Evolutionary conservation across 306 rosid species (phyloP).

Genomic region (Citrullus amarus): DNA sequence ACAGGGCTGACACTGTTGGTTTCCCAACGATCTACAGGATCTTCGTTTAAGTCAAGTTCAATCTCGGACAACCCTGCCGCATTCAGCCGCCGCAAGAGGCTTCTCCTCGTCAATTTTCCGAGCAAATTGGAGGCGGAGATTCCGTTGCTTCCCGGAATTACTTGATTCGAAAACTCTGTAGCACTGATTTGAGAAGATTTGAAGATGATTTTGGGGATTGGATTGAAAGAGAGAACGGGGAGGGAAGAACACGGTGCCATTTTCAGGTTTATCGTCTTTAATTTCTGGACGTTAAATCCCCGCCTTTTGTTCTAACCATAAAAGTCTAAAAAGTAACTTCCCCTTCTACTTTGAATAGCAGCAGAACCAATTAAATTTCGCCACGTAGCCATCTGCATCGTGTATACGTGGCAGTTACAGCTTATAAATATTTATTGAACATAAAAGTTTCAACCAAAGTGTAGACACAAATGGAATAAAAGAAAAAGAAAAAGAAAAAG

Average conservation of each 20-base stretch:
- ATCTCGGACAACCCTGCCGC: slow-evolving; percentile 57
- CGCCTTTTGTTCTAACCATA: slow-evolving; percentile 13
- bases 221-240: slow-evolving; percentile 26
- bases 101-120: slow-evolving; percentile 13
- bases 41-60: slow-evolving; percentile 86
- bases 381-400: background rate
- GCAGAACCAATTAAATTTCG: background rate
- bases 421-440: too few species aligned
- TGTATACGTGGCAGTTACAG: background rate
- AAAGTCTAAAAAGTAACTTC: background rate
- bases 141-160: background rate
- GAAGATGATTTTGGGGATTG: slow-evolving; percentile 26
- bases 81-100: slow-evolving; percentile 23
- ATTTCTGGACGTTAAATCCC: slow-evolving; percentile 13
- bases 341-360: background rate
- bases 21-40: slow-evolving; percentile 45
- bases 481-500: too few species aligned
- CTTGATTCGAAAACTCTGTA: slow-evolving; percentile 10
- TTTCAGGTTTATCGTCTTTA: slow-evolving; percentile 7
- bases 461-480: too few species aligned
- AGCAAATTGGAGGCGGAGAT: slow-evolving; percentile 8
- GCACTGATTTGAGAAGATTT: background rate
- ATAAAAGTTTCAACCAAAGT: too few species aligned
- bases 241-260: slow-evolving; percentile 53
- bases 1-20: slow-evolving; percentile 53